Evolutionary conservation across 225 moss, liverwort and hornwort genomes (phyloP), one percentile per base, ranked within the genome.

Genomic region (Straminergon stramineum): DNA sequence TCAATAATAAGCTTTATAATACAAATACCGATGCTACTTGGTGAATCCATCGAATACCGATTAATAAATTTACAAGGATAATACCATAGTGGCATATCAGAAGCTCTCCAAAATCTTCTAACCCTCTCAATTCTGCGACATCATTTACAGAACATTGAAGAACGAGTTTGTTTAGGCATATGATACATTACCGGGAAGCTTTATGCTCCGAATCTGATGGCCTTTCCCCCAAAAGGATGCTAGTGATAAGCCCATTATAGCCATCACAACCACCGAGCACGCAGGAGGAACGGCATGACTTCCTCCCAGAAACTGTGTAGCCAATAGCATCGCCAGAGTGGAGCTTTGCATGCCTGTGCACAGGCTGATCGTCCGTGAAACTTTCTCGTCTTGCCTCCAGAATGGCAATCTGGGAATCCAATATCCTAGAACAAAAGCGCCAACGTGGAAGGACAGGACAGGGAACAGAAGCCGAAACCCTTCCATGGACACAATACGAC

Each of bases 291-390:
- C 99, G 13, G 99, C 96, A 84, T 99, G 95, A 87, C 96, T 97
- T 66, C 94, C 95, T 79, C 99, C 97, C 37, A 99, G 92, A 93
- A 99, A 99, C 90, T 99, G 99, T 48, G 99, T 94, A 32, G 99
- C 97, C 88, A 99, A 92, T 45, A 99, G 97, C 99, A 99, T 99
- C 52, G 99, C 99, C 69, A 99, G 92, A 5, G 99, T 99, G 37
- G 99, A 99, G 80, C 99, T 99, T 90, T 99, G 99, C 99, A 99
- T 99, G 71, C 99, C 99, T 41, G 97, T 97, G 84, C 97, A 97
- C n/a, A 99, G 87, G 73, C 96, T 93, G 61, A 99, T 94, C 41
- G 99, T 99, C 84, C 93, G 93, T 39, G 97, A 95, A 55, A 95
- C 96, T 83, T 96, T 99, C 91, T 97, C 94, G 66, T 93, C 92